Evolutionary conservation across 768 basidiomycete species (phyloP), one percentile per base, ranked within the genome.

Genomic region (Pleurotus eryngii): DNA sequence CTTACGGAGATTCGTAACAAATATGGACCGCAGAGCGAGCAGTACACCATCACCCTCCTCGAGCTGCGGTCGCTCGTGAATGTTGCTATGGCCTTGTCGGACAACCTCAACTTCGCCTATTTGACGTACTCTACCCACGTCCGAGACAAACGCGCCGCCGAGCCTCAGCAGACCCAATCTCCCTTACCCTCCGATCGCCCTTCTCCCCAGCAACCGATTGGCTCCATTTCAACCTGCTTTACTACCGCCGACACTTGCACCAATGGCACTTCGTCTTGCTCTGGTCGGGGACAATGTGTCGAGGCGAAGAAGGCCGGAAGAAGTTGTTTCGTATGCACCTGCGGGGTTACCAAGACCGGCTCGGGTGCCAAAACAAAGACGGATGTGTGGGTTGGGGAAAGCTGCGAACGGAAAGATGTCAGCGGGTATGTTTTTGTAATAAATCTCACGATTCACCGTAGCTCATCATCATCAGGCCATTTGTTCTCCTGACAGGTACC

Each of bases 351-450:
- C 6, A 74, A 70, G 24, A 86, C 83, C 8, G 79, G 78, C 47
- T 72, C 79, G 56, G 77, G 77, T 8, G 69, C 75, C 22, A 79
- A 84, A n/a, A 68, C 74, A 26, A 78, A 84, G 67, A 83, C 78
- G 3, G 80, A 85, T 60, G 71, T 69, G 30, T 94, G 92, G 91
- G 90, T 80, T 1, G 92, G 92, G 4, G 78, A 81, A 53, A 81
- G 76, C 60, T 94, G 92, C 62, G 84, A 92, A 75, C 80, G 85
- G 61, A 85, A 83, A 70, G 92, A 94, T 65, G 72, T 93, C 48
- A 92, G 89, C 76, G 83, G 82, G 91, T 91, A 65, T 59, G 89
- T 83, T 12, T 12, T 35, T 12, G 14, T 45, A 20, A 20, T 49
- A 43, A 27, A 42, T 9, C 39, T 22, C 46, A 27, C 26, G n/a